Conservation (phyloP, 495 filamentous ascomycete species). For the Aspergillus leporis region DNA sequence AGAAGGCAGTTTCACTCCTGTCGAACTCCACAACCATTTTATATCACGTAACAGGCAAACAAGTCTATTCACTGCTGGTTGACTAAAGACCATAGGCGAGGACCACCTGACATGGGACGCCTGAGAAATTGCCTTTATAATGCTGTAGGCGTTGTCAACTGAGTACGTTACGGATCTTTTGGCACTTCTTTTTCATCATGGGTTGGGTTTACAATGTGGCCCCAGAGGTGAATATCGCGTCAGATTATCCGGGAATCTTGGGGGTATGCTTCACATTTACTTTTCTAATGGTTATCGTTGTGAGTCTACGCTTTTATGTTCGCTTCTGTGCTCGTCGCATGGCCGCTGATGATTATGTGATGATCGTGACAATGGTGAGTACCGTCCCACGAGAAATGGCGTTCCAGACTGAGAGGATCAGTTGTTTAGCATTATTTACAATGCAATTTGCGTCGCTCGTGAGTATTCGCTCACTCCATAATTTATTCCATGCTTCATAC, state of each 20-base stretch:
- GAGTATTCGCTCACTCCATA: slow-evolving; percentile 19
- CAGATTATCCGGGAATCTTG: slow-evolving; percentile 44
- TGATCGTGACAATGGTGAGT: slow-evolving; percentile 43
- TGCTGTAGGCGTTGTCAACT: too few species aligned
- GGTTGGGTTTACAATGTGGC: slow-evolving; percentile 49
- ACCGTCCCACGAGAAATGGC: not conserved
- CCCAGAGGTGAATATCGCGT: slow-evolving; percentile 39
- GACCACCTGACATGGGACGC: too few species aligned
- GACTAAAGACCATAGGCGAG: too few species aligned
- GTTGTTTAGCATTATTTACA: slow-evolving; percentile 51
- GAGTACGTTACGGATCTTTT: slow-evolving; percentile 40
- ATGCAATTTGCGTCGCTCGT: slow-evolving; percentile 51
- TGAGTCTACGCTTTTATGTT: slow-evolving; percentile 37
- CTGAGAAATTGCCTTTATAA: too few species aligned
- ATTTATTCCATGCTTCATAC: slow-evolving; percentile 5
- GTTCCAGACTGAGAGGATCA: slow-evolving; percentile 11
- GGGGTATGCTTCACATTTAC: slow-evolving; percentile 47
- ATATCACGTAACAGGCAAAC: too few species aligned
- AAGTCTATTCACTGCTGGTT: too few species aligned
- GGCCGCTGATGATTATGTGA: slow-evolving; percentile 50
- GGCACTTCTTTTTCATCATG: slow-evolving; percentile 47
- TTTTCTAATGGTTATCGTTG: slow-evolving; percentile 35
- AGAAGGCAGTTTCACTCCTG: too few species aligned
- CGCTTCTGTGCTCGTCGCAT: slow-evolving; percentile 36
- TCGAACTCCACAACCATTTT: too few species aligned